These are phyloP conservation scores for Rhodotorula sp. DNA, from an alignment of 1,284 basidiomycete species.

Conservation along the genomic window DNA sequence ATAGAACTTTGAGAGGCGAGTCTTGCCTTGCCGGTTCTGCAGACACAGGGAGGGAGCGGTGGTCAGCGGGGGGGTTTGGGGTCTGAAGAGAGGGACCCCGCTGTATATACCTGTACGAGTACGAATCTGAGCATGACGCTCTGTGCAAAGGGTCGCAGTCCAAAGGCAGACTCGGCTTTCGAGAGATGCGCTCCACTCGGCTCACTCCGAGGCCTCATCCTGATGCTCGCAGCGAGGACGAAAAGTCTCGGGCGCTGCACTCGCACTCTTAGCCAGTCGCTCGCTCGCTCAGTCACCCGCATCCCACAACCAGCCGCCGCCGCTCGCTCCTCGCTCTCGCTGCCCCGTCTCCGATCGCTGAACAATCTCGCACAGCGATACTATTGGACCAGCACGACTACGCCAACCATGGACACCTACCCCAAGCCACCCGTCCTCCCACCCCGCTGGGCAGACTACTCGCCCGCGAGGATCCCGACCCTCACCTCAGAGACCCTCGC, in stretches of 20 bases:
- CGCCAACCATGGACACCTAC: conserved; percentile 16
- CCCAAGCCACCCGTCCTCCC: conserved; percentile 22
- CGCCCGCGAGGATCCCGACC: conserved; percentile 60
- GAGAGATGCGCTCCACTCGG: no score
- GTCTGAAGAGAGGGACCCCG: neutral
- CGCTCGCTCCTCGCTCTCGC: neutral
- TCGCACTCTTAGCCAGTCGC: neutral
- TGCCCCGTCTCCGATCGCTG: no score
- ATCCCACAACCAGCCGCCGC: neutral
- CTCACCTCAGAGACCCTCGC: conserved; percentile 63
- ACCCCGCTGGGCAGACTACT: conserved; percentile 51
- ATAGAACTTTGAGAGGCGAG: conserved; percentile 82
- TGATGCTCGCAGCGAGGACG: no score
- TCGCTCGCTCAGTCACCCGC: neutral
- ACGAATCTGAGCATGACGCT: conserved; percentile 81
- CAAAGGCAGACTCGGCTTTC: no score
- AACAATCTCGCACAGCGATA: neutral
- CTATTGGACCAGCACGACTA: neutral
- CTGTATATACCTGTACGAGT: conserved; percentile 68
- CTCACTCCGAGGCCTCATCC: neutral
- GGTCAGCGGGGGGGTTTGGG: neutral
- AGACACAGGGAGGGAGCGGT: neutral
- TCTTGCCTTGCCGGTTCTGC: conserved; percentile 96
- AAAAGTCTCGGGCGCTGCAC: neutral
- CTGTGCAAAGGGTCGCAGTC: no score